phyloP scores from a whole-genome alignment of 1,284 basidiomycete species.

The Trichosporon coremiiforme region DNA sequence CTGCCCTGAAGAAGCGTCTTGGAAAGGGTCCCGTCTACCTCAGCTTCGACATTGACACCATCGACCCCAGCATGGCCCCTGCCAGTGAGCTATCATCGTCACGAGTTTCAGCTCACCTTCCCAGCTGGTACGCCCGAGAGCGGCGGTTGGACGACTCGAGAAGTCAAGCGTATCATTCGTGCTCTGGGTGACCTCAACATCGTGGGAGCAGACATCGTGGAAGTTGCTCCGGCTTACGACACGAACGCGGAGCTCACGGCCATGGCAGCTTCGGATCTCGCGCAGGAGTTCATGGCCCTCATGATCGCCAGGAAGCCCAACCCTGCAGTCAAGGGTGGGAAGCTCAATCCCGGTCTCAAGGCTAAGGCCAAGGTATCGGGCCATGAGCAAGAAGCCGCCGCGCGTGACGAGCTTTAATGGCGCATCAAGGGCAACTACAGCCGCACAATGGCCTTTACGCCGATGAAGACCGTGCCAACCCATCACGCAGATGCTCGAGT shows the following conservation, averaged over 20 bases:
- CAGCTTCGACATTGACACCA: slow-evolving; percentile 51
- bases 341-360: slow-evolving; percentile 23
- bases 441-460: too few relatives aligned
- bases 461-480: too few relatives aligned
- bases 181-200: slow-evolving; percentile 55
- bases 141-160: slow-evolving; percentile 57
- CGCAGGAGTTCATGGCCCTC: slow-evolving; percentile 46
- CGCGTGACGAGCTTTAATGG: slow-evolving; percentile 28
- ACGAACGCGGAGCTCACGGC: slow-evolving; percentile 53
- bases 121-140: slow-evolving; percentile 54
- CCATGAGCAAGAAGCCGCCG: slow-evolving; percentile 8
- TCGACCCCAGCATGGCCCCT: slow-evolving; percentile 52
- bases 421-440: not conserved
- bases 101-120: not conserved
- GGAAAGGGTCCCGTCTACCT: slow-evolving; percentile 49
- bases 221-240: slow-evolving; percentile 53
- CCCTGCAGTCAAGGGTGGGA: slow-evolving; percentile 26
- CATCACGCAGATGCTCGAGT: not conserved
- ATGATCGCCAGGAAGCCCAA: slow-evolving; percentile 26
- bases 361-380: slow-evolving; percentile 18
- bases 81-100: slow-evolving; percentile 40
- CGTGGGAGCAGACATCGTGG: slow-evolving; percentile 64
- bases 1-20: slow-evolving; percentile 50
- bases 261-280: slow-evolving; percentile 54
- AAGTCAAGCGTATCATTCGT: slow-evolving; percentile 55